Percentiles rank a stretch among this genome's conserved stretches.
Evolutionary conservation across 2,329 filamentous ascomycete species (phyloP).

Genomic region (Apiospora hydei): DNA sequence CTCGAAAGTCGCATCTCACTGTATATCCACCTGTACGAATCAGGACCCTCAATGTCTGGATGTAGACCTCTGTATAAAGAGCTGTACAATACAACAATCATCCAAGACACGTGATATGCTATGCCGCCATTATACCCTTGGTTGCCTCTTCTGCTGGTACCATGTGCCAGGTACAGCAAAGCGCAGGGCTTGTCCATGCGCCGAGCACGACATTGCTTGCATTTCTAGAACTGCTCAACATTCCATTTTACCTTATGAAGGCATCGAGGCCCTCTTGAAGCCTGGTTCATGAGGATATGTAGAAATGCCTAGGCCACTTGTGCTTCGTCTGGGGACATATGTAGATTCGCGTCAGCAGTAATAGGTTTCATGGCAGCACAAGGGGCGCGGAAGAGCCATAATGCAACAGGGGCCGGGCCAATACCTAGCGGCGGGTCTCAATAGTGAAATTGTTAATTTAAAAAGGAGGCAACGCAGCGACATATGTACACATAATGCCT

Average conservation of each 20-base stretch:
- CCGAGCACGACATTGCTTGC: too few relatives aligned
- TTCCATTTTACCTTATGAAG: too few relatives aligned
- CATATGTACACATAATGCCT: not conserved
- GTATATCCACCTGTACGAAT: constrained; percentile 23
- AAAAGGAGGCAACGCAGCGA: not conserved
- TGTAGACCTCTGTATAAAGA: constrained; percentile 24
- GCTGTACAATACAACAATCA: constrained; percentile 23
- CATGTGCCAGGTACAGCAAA: not conserved
- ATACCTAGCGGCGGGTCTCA: not conserved
- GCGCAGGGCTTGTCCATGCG: too few relatives aligned
- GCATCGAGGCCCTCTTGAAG: not conserved
- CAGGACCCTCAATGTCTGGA: not conserved
- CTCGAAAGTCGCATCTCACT: not conserved
- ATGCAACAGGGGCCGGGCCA: not conserved
- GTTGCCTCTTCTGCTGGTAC: not conserved
- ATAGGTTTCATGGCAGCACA: not conserved
- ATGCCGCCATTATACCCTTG: not conserved
- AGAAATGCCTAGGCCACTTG: too few relatives aligned
- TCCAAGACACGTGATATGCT: not conserved
- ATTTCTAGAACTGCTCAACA: too few relatives aligned
- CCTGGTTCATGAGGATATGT: not conserved
- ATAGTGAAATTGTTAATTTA: constrained; percentile 3
- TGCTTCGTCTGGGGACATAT: not conserved
- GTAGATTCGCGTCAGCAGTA: not conserved
- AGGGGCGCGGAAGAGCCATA: not conserved